Conservation (phyloP, 129 eudicot genomes). For the Sambucus nigra region DNA sequence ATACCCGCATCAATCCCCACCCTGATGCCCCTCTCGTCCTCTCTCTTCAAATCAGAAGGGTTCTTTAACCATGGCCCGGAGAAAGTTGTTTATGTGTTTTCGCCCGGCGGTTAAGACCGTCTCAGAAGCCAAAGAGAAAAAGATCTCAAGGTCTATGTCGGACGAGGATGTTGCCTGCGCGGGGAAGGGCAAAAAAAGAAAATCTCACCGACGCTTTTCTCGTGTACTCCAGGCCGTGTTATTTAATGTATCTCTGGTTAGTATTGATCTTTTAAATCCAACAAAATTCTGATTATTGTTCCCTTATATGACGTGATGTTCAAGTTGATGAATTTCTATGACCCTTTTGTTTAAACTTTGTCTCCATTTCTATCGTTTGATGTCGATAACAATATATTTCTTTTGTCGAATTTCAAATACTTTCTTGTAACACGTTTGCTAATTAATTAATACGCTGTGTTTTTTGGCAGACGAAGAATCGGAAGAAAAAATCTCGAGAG, state of each 20-base stretch:
- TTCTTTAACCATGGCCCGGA: constrained; percentile 6
- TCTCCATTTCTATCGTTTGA: too few relatives aligned
- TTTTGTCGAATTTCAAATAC: background rate
- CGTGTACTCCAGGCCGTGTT: constrained; percentile 30
- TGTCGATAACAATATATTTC: background rate
- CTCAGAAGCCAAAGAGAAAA: constrained; percentile 8
- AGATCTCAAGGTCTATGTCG: constrained; percentile 10
- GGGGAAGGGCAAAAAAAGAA: constrained; percentile 9
- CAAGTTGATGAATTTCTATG: background rate
- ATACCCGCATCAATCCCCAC: constrained; percentile 26
- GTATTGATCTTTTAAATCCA: constrained; percentile 1
- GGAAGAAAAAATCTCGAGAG: constrained; percentile 19
- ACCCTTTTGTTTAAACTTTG: too few relatives aligned
- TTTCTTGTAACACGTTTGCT: background rate
- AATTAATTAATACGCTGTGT: constrained; percentile 2
- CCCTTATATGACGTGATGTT: background rate
- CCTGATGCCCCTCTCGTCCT: constrained; percentile 6
- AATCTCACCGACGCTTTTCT: constrained; percentile 20
- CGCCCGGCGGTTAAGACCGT: constrained; percentile 12
- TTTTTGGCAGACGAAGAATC: constrained; percentile 26
- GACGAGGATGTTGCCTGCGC: constrained; percentile 11
- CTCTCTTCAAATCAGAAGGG: constrained; percentile 6
- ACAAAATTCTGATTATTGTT: background rate
- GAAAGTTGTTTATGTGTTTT: constrained; percentile 25
- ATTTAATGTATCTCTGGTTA: constrained; percentile 27